These are phyloP conservation scores for Tetrahymena malaccensis DNA, from an alignment of 73 alveolate genomes.

Conservation along the genomic window DNA sequence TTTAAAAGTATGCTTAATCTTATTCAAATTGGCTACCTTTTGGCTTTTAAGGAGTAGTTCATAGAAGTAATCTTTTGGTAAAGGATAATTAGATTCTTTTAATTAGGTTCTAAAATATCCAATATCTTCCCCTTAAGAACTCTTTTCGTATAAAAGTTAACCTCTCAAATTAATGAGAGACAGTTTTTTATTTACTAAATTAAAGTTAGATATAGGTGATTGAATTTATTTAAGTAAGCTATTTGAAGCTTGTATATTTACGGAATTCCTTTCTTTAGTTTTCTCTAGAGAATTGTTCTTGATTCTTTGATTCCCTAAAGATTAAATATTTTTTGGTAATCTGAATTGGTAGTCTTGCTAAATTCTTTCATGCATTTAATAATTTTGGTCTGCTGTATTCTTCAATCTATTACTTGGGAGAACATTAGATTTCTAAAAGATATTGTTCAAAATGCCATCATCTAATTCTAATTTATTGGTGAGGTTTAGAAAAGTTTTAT, in stretches of 20 bases:
- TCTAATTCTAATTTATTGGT: neutral
- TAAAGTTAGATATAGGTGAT: neutral
- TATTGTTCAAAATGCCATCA: neutral
- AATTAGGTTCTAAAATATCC: neutral
- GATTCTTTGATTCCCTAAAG: neutral
- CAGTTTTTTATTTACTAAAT: neutral
- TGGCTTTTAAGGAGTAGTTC: neutral
- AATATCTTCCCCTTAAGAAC: neutral
- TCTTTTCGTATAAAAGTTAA: neutral
- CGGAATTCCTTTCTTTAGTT: neutral
- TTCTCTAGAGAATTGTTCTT: neutral
- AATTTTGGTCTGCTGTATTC: neutral
- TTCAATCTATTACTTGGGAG: neutral
- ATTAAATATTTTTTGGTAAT: neutral
- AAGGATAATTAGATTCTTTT: neutral
- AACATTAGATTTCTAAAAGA: neutral
- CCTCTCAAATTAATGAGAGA: neutral
- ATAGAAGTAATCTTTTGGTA: neutral
- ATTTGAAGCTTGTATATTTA: neutral
- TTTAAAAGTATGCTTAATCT: neutral
- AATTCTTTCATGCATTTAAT: neutral
- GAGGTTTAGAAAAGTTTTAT: neutral
- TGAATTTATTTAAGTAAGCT: neutral
- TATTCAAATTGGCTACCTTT: neutral
- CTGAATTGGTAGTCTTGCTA: neutral